Evolutionary conservation across 2,329 filamentous ascomycete genomes (phyloP), one percentile per base, ranked within the genome.

Genomic region (Cryphonectria parasitica): DNA sequence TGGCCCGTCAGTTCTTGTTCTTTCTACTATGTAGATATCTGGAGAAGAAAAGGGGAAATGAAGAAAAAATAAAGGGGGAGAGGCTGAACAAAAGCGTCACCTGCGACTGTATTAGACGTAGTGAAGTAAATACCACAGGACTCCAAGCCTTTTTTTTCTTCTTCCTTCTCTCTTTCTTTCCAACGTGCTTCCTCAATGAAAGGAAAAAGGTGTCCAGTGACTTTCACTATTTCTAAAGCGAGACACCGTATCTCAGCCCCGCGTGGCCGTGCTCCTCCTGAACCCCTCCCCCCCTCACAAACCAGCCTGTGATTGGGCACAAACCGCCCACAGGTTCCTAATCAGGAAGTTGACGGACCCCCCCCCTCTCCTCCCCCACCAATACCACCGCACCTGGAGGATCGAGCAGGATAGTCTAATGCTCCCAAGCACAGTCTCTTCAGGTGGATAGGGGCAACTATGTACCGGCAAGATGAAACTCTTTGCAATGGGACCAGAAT

Each of bases 221-320:
- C 25, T 34, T 31, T 19, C 28, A 58, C 52, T 54, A 25, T 31
- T 28, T 25, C 22, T 6, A 49, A 17, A 56, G 2, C 25, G 15
- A 56, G 25, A n/a, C 28, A 58, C 31, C 25, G 11, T 11, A 34
- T 19, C 15, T 31, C 28, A 58, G 15, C 28, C 54, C 31, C 28
- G 2, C 13, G 15, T 11, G 25, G 25, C 25, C 25, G 54, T 58
- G 54, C 25, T 58, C 54, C 54, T 28, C 52, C 11, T 7, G 45
- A n/a, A 49, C 7, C 6, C 17, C 45, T 17, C 43, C 19, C 43
- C 43, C 19, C 36, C 36, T 10, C 36, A 4, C 34, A 36, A 22
- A 19, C 43, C 43, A 45, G 43, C 22, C 49, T 54, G 11, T 63
- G 54, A 61, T 67, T 67, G 39, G 56, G 45, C 34, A 41, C 54